Evolutionary conservation across 768 basidiomycete genomes (phyloP).

Genomic region (Mycena rebaudengoi): DNA sequence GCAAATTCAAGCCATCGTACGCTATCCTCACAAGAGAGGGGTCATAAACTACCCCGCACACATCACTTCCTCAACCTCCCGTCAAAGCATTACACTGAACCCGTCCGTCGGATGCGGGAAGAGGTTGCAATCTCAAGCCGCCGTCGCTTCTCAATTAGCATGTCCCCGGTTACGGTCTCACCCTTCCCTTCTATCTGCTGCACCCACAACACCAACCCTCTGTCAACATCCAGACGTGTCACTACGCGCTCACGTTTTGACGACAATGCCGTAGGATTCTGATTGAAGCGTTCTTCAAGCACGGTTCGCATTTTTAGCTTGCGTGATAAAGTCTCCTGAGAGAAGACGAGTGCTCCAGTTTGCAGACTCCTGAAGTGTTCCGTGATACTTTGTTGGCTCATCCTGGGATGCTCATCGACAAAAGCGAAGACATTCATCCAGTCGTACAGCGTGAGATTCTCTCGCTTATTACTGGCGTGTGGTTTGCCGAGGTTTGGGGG

Average conservation of each 20-base stretch:
- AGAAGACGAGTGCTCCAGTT: slow-evolving; percentile 33
- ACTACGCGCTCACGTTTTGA: slow-evolving; percentile 40
- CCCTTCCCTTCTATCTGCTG: slow-evolving; percentile 36
- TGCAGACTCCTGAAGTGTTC: slow-evolving; percentile 9
- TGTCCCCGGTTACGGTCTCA: slow-evolving; percentile 32
- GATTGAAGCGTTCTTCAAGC: slow-evolving; percentile 13
- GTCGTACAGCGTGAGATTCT: slow-evolving; percentile 33
- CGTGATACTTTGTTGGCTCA: slow-evolving; percentile 30
- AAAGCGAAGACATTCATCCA: slow-evolving; percentile 35
- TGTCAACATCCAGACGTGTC: slow-evolving; percentile 44
- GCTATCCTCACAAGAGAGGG: no score
- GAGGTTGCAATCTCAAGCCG: no score
- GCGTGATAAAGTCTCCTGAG: slow-evolving; percentile 35
- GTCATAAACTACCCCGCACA: no score
- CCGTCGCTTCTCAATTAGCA: slow-evolving; percentile 34
- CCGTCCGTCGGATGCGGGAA: no score
- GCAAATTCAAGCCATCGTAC: no score
- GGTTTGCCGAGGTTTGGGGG: slow-evolving; percentile 22
- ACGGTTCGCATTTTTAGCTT: slow-evolving; percentile 20
- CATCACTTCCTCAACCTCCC: no score
- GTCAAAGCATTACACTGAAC: no score
- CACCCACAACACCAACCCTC: slow-evolving; percentile 41
- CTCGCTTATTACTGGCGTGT: neutral
- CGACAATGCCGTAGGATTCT: slow-evolving; percentile 36
- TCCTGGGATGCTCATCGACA: slow-evolving; percentile 27